Evolutionary conservation across 148 eudicot genomes (phyloP).

Genomic region (Talinum fruticosum): DNA sequence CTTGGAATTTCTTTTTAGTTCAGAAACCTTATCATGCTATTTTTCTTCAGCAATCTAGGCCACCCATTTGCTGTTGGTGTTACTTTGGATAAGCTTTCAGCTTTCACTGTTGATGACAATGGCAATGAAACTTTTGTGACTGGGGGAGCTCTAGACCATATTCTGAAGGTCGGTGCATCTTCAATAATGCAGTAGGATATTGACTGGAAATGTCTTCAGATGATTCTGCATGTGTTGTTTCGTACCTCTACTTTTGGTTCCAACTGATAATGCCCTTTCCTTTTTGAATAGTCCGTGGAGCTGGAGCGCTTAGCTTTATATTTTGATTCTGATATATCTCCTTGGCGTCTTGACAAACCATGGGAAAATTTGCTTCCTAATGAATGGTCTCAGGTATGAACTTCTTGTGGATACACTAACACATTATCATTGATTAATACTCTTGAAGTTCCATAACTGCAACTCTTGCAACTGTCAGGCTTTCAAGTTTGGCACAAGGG

Average conservation of each 20-base stretch:
- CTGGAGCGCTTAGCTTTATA: constrained; percentile 80
- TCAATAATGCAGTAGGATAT: background rate
- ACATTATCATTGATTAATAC: background rate
- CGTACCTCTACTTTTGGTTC: background rate
- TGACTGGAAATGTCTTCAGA: background rate
- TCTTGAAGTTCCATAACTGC: background rate
- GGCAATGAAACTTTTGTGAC: constrained; percentile 88
- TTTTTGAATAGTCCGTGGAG: constrained; percentile 54
- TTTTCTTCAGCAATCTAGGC: constrained; percentile 65
- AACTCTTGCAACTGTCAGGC: constrained; percentile 39
- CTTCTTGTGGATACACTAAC: background rate
- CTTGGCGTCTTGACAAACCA: constrained; percentile 70
- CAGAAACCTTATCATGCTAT: constrained; percentile 23
- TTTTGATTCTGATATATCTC: constrained; percentile 80
- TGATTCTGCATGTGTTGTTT: constrained; percentile 9
- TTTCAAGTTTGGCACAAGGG: constrained; percentile 77
- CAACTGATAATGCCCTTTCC: background rate
- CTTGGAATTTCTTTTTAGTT: constrained; percentile 10
- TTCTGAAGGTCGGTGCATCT: constrained; percentile 65
- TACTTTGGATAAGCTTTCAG: constrained; percentile 82
- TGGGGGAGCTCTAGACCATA: constrained; percentile 79
- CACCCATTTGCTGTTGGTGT: constrained; percentile 98
- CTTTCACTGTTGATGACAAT: constrained; percentile 82
- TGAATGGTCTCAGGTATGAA: constrained; percentile 84
- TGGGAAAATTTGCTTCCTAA: constrained; percentile 85